phyloP scores from a whole-genome alignment of 1,284 basidiomycete genomes.

The Rhodotorula sp. region DNA sequence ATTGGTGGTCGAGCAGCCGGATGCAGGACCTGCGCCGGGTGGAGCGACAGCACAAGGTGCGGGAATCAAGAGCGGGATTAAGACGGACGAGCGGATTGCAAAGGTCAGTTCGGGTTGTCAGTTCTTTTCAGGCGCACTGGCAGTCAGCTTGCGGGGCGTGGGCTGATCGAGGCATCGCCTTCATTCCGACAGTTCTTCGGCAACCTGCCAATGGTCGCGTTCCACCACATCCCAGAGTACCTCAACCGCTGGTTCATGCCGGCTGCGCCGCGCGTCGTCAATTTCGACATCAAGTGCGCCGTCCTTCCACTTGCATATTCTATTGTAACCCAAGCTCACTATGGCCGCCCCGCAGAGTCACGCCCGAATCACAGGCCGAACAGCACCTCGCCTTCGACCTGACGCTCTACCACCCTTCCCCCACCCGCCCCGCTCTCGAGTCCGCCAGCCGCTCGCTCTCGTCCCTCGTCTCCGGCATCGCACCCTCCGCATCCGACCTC shows the following conservation, averaged over 20 bases:
- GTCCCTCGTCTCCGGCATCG: slow-evolving; percentile 29
- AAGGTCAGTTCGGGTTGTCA: slow-evolving; percentile 43
- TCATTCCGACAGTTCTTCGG: slow-evolving; percentile 54
- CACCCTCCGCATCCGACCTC: slow-evolving; percentile 56
- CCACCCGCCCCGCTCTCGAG: slow-evolving; percentile 23
- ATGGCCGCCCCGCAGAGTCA: neutral
- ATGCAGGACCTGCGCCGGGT: neutral
- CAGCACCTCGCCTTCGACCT: slow-evolving; percentile 69
- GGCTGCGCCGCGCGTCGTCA: slow-evolving; percentile 79
- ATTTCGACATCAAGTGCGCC: slow-evolving; percentile 58
- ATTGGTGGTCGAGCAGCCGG: slow-evolving; percentile 75
- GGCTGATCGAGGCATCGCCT: neutral
- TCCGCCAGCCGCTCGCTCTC: neutral
- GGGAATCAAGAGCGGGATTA: slow-evolving; percentile 52
- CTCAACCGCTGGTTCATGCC: slow-evolving; percentile 75
- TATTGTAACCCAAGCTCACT: no score
- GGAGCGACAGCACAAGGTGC: neutral
- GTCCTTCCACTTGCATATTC: no score
- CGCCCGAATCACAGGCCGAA: neutral
- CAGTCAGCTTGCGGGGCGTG: no score
- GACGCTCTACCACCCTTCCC: slow-evolving; percentile 65
- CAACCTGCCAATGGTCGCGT: slow-evolving; percentile 61
- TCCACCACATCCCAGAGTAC: slow-evolving; percentile 80
- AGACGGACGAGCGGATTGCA: slow-evolving; percentile 67
- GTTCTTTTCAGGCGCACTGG: neutral